phyloP scores from a whole-genome alignment of 2,329 filamentous ascomycete genomes.

The Cercospora janseana region DNA sequence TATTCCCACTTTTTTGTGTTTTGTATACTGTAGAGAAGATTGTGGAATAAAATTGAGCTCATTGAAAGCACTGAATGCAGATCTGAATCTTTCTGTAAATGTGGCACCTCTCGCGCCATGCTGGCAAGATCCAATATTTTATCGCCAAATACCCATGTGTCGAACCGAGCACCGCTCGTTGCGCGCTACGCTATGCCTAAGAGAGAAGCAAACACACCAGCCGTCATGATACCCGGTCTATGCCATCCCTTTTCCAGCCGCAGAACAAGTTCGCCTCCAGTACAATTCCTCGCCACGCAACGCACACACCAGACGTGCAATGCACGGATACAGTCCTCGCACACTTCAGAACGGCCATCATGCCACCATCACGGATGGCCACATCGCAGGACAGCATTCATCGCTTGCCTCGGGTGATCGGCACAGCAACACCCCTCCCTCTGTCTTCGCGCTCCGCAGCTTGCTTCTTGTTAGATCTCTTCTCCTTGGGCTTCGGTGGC shows the following conservation, averaged over 20 bases:
- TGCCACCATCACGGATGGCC: background rate
- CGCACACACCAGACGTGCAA: too few relatives aligned
- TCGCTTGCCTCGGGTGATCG: constrained; percentile 49
- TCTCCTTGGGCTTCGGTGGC: constrained; percentile 37
- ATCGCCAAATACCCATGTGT: too few relatives aligned
- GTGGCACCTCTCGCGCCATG: too few relatives aligned
- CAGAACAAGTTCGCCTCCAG: background rate
- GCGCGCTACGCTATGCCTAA: constrained; percentile 10
- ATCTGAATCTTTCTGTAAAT: too few relatives aligned
- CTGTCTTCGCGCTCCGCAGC: constrained; percentile 31
- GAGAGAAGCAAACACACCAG: constrained; percentile 3
- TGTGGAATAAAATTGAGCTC: too few relatives aligned
- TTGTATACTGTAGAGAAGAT: too few relatives aligned
- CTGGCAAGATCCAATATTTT: too few relatives aligned
- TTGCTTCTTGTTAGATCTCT: constrained; percentile 35
- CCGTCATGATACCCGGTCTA: constrained; percentile 3
- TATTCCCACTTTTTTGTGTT: too few relatives aligned
- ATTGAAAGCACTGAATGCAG: too few relatives aligned
- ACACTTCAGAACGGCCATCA: too few relatives aligned
- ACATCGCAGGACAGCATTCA: constrained; percentile 39
- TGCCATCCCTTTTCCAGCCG: background rate
- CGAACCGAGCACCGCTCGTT: background rate
- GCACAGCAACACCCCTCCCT: constrained; percentile 36
- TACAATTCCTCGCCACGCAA: background rate
- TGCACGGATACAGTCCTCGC: too few relatives aligned